These are phyloP conservation scores for Garcia nutans DNA, from an alignment of 345 rosid genomes.

Conservation along the genomic window DNA sequence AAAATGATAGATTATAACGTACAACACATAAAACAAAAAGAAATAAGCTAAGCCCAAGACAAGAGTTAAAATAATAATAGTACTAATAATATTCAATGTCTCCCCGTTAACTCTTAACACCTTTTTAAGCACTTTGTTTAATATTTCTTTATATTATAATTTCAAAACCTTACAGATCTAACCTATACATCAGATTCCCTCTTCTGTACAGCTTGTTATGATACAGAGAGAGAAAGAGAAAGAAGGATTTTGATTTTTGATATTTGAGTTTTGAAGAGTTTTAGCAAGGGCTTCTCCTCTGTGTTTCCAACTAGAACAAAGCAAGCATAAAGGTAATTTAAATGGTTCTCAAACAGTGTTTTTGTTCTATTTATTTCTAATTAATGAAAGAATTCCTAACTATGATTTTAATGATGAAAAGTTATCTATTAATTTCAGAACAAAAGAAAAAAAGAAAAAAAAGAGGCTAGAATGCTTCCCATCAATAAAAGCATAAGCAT, in stretches of 20 bases:
- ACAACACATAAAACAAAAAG: constrained; percentile 56
- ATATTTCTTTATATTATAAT: constrained; percentile 29
- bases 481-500: background rate
- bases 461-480: constrained; percentile 9
- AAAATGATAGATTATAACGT: background rate
- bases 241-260: constrained; percentile 15
- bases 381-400: too few relatives aligned
- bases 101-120: constrained; percentile 38
- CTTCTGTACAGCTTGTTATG: constrained; percentile 44
- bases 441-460: background rate
- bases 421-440: constrained; percentile 5
- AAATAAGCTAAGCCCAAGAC: constrained; percentile 36
- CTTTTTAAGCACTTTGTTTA: constrained; percentile 45
- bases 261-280: background rate
- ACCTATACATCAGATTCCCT: constrained; percentile 53
- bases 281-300: constrained; percentile 19
- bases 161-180: constrained; percentile 50
- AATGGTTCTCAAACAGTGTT: background rate
- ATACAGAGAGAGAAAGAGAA: constrained; percentile 26
- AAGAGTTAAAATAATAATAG: background rate
- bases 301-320: constrained; percentile 17
- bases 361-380: too few relatives aligned
- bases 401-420: background rate
- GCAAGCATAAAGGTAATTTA: constrained; percentile 7
- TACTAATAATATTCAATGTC: background rate